Percentiles rank a stretch among this genome's conserved stretches.
phyloP scores from a whole-genome alignment of 176 grass and related monocot genomes.

The Phoenix roebelenii region DNA sequence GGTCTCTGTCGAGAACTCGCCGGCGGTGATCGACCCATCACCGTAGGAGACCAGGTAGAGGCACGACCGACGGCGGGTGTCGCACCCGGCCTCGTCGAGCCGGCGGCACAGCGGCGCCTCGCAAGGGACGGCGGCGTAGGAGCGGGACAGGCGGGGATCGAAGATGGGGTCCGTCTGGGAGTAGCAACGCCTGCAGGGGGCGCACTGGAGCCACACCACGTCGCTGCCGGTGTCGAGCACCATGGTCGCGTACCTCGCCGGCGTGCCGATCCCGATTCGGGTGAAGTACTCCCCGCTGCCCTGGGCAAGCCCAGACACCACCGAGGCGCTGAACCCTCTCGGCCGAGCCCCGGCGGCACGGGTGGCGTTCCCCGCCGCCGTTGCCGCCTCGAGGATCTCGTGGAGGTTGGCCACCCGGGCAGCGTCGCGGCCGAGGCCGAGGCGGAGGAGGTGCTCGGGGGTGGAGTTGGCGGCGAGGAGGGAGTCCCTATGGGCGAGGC shows the following conservation, averaged over 20 bases:
- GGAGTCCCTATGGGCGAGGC: constrained; percentile 41
- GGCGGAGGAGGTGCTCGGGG: constrained; percentile 30
- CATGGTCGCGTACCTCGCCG: constrained; percentile 55
- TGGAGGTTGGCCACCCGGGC: constrained; percentile 8
- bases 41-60: constrained; percentile 92
- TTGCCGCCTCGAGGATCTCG: constrained; percentile 4
- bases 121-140: constrained; percentile 61
- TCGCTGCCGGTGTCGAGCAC: constrained; percentile 94
- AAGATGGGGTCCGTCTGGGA: constrained; percentile 64
- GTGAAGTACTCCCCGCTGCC: constrained; percentile 96
- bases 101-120: constrained; percentile 48
- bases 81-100: constrained; percentile 64
- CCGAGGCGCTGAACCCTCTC: constrained; percentile 30
- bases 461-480: constrained; percentile 26
- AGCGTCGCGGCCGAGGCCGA: constrained; percentile 33
- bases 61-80: constrained; percentile 59
- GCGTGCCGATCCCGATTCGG: constrained; percentile 73
- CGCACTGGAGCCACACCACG: constrained; percentile 85
- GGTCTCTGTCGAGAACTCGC: constrained; percentile 76
- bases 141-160: constrained; percentile 53
- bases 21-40: constrained; percentile 73
- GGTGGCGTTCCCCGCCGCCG: constrained; percentile 17
- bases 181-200: constrained; percentile 82
- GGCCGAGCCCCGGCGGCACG: background rate
- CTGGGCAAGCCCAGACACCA: constrained; percentile 71